Base-by-base conservation (phyloP, 2,329 filamentous ascomycete species). In the Domatiomyces globalis region DNA sequence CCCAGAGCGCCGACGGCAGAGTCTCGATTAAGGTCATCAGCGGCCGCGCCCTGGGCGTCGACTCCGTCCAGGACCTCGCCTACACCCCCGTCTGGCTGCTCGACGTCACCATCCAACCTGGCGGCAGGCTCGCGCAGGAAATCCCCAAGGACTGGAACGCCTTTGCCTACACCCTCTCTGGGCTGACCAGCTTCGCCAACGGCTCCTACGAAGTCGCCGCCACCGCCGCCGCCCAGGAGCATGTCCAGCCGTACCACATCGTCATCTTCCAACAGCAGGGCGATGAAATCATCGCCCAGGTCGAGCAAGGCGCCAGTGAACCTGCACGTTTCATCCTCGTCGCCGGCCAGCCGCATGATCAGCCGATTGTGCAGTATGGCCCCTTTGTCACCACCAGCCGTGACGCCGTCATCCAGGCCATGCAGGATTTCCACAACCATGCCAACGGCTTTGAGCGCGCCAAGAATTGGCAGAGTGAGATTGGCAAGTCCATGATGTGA, bases 51-150 rank as follows among this genome's bases (percentile, higher is more conserved):
- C 83, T 88, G 62, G 89, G 87, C 45, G 79, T 92, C 49, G 89
- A 95, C 64, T 87, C 83, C 10, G 79, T 95, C 49, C 81, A 90
- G 65, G 89, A 96, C 63, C 73, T 96, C 45, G 89, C 90, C 12
- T 95, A 96, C 69, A 96, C 90, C 1, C 92, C 92, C 0, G 88
- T 96, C n/a, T 96, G 90, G 90, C 75, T 95, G 56, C 74, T 96
- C 45, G 90, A 96, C 65, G 73, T 95, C 49, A 81, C 78, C 18
- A 78, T 96, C 49, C 71, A 80, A 61, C 88, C 89, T 0, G 90
- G 90, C 49, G 88, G 86, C 46, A 79, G 74, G 53, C 73, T 96
- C 58, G 75, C 73, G 19, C 90, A 96, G 71, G 68, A 78, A 4
- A 64, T 96, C 2, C 90, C 90, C 0, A 70, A 74, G 55, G 83